Conservation (phyloP, 2,329 filamentous ascomycete genomes). For the Furcasterigmium sp. region DNA sequence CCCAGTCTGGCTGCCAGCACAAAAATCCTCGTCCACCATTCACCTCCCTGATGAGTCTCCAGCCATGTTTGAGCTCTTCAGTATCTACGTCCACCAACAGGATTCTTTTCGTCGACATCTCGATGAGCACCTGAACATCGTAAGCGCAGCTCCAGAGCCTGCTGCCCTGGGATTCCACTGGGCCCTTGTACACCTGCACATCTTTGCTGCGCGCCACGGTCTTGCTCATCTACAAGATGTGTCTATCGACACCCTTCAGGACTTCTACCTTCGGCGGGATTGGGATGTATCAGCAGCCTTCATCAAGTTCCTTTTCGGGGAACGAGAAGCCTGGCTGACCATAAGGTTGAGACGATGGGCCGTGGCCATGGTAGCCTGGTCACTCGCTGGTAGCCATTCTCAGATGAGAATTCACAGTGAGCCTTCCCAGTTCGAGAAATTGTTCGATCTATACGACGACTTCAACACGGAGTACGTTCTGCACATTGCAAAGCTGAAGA, state of each 20-base stretch:
- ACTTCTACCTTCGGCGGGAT: conserved; percentile 52
- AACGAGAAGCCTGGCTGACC: conserved; percentile 42
- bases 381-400: conserved; percentile 30
- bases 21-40: conserved; percentile 14
- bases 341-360: conserved; percentile 53
- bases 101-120: conserved; percentile 37
- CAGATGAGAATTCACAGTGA: conserved; percentile 19
- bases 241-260: conserved; percentile 54
- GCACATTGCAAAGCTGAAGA: conserved; percentile 47
- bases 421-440: conserved; percentile 29
- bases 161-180: conserved; percentile 39
- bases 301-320: conserved; percentile 47
- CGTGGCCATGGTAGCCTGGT: conserved; percentile 56
- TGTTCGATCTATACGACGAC: conserved; percentile 38
- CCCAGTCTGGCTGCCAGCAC: conserved; percentile 27
- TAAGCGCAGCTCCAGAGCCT: conserved; percentile 16
- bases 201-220: conserved; percentile 49
- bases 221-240: conserved; percentile 48
- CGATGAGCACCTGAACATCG: conserved; percentile 29
- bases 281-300: conserved; percentile 51
- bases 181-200: conserved; percentile 50
- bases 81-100: conserved; percentile 41
- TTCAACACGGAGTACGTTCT: conserved; percentile 45
- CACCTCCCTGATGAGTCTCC: conserved; percentile 40
- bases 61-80: conserved; percentile 48